Base-by-base conservation (phyloP, 1,284 basidiomycete species). In the Puccinia sorghi region DNA sequence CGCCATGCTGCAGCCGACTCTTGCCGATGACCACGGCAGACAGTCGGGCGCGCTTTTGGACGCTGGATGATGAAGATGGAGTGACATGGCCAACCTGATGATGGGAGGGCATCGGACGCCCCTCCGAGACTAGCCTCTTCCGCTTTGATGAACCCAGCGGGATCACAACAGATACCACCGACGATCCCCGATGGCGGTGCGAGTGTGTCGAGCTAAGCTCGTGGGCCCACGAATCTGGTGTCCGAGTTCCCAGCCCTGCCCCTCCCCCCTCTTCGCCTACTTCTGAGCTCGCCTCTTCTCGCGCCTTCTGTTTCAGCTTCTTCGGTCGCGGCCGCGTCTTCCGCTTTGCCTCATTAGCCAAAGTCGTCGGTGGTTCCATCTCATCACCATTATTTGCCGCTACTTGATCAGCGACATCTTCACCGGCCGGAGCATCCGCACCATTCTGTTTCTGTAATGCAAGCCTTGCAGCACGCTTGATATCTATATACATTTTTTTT, bases 381-480 rank as follows among this genome's bases (percentile, higher is more conserved):
- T 32, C 37, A 56, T 52, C 48, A 32, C 56, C 50, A 1, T 71
- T 32, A 37, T 41, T 25, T 25, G 13, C 41, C 8, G 59, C 12
- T 32, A 37, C 73, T 12, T 64, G 25, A 2, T 22, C 73, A 37
- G 27, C 73, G 32, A 13, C 61, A n/a, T 64, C 59, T 25, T 46
- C 50, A 1, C 32, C 63, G 64, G 39, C 48, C 52, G 59, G 41
- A 13, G 52, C 17, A 27, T 70, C 66, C 59, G 12, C 22, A 12
- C n/a, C 75, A 50, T 27, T 61, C 66, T 71, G 48, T 54, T 54
- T 59, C 41, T 78, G 27, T 48, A 78, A 78, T 32, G 75, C 64
- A 61, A 78, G 75, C 46, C 59, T 70, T 20, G 75, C 75, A 9
- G 75, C 75, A 57, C 75, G 75, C 43, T 78, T 78, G 25, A 78